These are phyloP conservation scores for Pleurotus salmoneostramineus DNA, from an alignment of 768 basidiomycete species.

Conservation along the genomic window DNA sequence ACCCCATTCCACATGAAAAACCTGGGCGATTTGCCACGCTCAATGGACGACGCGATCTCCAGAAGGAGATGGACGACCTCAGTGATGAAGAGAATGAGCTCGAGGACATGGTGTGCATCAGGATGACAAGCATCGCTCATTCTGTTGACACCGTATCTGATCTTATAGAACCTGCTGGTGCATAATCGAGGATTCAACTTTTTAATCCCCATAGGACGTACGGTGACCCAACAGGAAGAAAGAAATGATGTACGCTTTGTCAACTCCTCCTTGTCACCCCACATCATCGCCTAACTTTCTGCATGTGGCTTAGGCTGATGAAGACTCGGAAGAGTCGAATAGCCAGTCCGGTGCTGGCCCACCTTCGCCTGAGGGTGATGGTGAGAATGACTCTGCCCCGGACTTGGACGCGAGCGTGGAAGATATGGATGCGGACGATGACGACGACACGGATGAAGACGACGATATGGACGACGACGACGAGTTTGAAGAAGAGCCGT, in stretches of 20 bases:
- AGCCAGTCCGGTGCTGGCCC: conserved; percentile 33
- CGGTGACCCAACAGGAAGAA: conserved; percentile 74
- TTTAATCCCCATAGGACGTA: conserved; percentile 70
- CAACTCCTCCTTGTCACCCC: neutral
- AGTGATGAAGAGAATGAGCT: conserved; percentile 82
- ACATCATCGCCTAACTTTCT: neutral
- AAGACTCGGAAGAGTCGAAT: conserved; percentile 47
- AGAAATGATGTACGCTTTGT: conserved; percentile 67
- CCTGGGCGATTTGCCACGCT: conserved; percentile 48
- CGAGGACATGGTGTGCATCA: conserved; percentile 61
- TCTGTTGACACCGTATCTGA: neutral
- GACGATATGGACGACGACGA: conserved; percentile 51
- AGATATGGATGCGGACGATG: conserved; percentile 43
- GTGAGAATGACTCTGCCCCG: conserved; percentile 43
- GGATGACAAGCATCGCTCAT: conserved; percentile 1
- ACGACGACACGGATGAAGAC: conserved; percentile 36
- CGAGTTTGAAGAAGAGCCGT: conserved; percentile 49
- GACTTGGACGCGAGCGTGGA: conserved; percentile 68
- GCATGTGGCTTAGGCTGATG: conserved; percentile 32
- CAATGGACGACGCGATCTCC: conserved; percentile 62
- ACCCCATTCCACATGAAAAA: conserved; percentile 54
- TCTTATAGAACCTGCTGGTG: conserved; percentile 49
- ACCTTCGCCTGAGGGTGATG: conserved; percentile 44
- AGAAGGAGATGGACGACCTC: conserved; percentile 77
- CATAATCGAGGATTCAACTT: conserved; percentile 64